These are phyloP conservation scores for Sequoiadendron giganteum DNA, from an alignment of 75 land plant genomes.

Conservation along the genomic window DNA sequence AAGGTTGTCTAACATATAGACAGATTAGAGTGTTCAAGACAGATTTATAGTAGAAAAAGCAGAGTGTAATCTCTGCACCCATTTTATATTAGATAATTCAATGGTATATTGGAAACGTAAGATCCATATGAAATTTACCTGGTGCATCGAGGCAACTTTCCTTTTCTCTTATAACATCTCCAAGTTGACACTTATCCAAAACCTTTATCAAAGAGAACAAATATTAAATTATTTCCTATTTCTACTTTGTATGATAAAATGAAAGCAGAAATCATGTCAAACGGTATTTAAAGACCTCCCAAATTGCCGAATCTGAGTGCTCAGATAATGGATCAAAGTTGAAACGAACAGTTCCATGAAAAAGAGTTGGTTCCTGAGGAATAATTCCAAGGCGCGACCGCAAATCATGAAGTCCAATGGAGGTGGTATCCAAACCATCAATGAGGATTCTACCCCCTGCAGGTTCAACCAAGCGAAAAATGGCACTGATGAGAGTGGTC, in stretches of 20 bases:
- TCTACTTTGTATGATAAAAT: not conserved
- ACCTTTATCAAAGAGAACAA: slow-evolving; percentile 18
- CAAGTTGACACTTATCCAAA: slow-evolving; percentile 42
- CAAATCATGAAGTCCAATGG: slow-evolving; percentile 47
- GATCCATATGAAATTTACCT: not conserved
- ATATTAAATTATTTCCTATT: not conserved
- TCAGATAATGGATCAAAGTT: slow-evolving; percentile 39
- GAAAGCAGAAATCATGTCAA: not conserved
- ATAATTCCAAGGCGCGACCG: slow-evolving; percentile 48
- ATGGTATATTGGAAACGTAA: not conserved
- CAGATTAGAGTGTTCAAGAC: no score
- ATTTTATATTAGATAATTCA: not conserved
- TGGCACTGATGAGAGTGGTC: slow-evolving; percentile 51
- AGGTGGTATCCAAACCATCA: slow-evolving; percentile 39
- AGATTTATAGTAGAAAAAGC: no score
- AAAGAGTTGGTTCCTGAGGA: slow-evolving; percentile 55
- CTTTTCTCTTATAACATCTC: slow-evolving; percentile 31
- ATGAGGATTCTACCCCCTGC: slow-evolving; percentile 46
- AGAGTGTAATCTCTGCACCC: no score
- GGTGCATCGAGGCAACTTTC: slow-evolving; percentile 16
- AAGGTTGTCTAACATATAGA: no score
- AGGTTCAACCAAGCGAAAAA: slow-evolving; percentile 53
- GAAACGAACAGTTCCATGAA: slow-evolving; percentile 44
- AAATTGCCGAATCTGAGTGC: slow-evolving; percentile 39
- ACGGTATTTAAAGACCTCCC: slow-evolving; percentile 32